Conservation (phyloP, 1,139 yeast genomes). For the Suhomyces bolitotheri region DNA sequence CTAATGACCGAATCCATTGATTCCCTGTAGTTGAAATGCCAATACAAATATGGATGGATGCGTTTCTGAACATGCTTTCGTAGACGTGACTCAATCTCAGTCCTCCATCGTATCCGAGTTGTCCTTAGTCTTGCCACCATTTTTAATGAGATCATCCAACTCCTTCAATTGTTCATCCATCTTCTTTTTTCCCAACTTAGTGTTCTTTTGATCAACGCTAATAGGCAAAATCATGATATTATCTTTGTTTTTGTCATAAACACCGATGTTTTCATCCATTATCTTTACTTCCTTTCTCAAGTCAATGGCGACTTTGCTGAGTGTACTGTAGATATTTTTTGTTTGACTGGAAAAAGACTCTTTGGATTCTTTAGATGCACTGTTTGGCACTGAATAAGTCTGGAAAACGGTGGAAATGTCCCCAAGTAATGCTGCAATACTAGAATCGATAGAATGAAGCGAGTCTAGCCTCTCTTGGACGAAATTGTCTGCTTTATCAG, state of each 20-base stretch:
- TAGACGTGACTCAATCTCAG: neutral
- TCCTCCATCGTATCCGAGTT: constrained; percentile 1
- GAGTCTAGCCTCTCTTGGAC: constrained; percentile 49
- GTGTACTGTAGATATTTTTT: constrained; percentile 32
- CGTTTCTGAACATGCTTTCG: too few species aligned
- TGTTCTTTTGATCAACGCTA: constrained; percentile 61
- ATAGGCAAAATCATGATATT: constrained; percentile 59
- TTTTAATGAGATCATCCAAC: constrained; percentile 23
- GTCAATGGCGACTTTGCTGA: constrained; percentile 46
- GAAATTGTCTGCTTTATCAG: constrained; percentile 26
- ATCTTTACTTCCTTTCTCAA: constrained; percentile 57
- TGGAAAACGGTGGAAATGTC: constrained; percentile 40
- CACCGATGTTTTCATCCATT: constrained; percentile 59
- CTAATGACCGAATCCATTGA: too few species aligned
- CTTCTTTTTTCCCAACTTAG: constrained; percentile 54
- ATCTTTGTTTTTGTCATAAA: constrained; percentile 44
- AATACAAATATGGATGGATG: too few species aligned
- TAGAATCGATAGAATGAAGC: constrained; percentile 43
- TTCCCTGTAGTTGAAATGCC: too few species aligned
- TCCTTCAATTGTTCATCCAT: constrained; percentile 38
- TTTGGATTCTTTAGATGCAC: constrained; percentile 17
- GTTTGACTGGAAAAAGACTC: constrained; percentile 30
- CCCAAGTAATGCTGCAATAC: constrained; percentile 46
- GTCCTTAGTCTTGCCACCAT: too few species aligned
- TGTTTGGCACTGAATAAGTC: constrained; percentile 31